Percentiles rank a stretch among this genome's conserved stretches.
Conservation (phyloP, 2,329 filamentous ascomycete species). For the Byssothecium circinans region DNA sequence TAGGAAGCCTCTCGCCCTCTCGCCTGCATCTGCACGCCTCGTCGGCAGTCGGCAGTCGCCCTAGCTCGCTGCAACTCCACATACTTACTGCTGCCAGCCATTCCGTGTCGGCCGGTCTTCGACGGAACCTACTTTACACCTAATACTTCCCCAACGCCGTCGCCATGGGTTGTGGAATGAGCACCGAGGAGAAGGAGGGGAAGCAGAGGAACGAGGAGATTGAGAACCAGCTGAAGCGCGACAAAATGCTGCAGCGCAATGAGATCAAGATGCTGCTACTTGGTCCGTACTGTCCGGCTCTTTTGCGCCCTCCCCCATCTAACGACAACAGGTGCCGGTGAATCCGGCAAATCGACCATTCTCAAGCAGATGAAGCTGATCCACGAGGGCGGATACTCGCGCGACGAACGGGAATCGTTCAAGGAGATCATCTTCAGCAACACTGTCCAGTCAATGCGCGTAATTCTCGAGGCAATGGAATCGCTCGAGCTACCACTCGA, state of each 20-base stretch:
- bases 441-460: slow-evolving; percentile 70
- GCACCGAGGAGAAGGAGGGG: slow-evolving; percentile 99
- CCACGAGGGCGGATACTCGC: slow-evolving; percentile 97
- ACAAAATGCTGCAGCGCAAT: slow-evolving; percentile 98
- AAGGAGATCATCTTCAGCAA: slow-evolving; percentile 74
- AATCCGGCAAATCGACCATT: slow-evolving; percentile 94
- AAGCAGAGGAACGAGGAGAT: slow-evolving; percentile 99
- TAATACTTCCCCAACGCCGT: slow-evolving; percentile 32
- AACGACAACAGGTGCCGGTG: slow-evolving; percentile 76
- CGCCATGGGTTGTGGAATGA: slow-evolving; percentile 99
- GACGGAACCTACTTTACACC: slow-evolving; percentile 30
- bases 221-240: slow-evolving; percentile 97
- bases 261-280: slow-evolving; percentile 99
- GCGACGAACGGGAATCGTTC: slow-evolving; percentile 75
- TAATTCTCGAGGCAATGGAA: slow-evolving; percentile 70
- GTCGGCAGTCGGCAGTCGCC: slow-evolving; percentile 3
- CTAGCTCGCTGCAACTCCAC: not conserved
- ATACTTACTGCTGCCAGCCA: slow-evolving; percentile 7
- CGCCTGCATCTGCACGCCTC: slow-evolving; percentile 12
- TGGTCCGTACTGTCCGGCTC: slow-evolving; percentile 63
- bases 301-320: slow-evolving; percentile 25
- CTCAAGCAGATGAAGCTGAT: slow-evolving; percentile 99
- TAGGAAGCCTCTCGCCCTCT: too few species aligned
- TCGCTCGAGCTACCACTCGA: slow-evolving; percentile 78
- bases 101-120: slow-evolving; percentile 41